These are phyloP conservation scores for Globisporangium viniferum DNA, from an alignment of 352 stramenopile species.

Conservation along the genomic window DNA sequence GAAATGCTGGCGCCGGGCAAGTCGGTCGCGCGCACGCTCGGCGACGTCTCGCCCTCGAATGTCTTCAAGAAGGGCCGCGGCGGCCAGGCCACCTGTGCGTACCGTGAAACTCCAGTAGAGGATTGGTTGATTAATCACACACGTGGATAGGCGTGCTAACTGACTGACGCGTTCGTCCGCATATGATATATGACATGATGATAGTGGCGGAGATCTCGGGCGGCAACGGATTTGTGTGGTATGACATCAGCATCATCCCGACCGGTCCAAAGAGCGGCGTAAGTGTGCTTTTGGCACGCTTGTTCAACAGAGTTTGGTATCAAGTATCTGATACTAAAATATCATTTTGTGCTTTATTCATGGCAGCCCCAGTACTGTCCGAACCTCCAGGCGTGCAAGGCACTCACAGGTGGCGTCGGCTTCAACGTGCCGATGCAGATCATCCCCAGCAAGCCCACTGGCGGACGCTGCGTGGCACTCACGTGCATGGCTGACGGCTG, in stretches of 20 bases:
- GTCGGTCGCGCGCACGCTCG: conserved; percentile 29
- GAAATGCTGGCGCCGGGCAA: conserved; percentile 28
- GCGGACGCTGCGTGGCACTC: conserved; percentile 41
- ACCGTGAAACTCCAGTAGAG: background rate
- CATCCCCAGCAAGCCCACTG: conserved; percentile 28
- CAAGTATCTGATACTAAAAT: background rate
- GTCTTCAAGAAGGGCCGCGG: conserved; percentile 50
- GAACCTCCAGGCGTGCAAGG: conserved; percentile 52
- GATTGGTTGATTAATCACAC: background rate
- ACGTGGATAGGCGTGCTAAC: background rate
- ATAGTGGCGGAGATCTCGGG: conserved; percentile 66
- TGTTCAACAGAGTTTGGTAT: background rate
- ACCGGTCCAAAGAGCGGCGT: conserved; percentile 28
- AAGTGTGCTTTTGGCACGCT: background rate
- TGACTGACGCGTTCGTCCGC: conserved; percentile 10
- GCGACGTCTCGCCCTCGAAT: conserved; percentile 29
- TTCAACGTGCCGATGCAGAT: conserved; percentile 76
- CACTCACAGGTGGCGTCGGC: conserved; percentile 47
- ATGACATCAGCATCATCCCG: conserved; percentile 77
- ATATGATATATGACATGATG: conserved; percentile 3
- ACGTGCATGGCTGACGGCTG: conserved; percentile 56
- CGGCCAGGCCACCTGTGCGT: conserved; percentile 59
- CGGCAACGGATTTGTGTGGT: conserved; percentile 39
- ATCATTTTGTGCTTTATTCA: background rate
- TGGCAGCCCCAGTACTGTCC: conserved; percentile 47